Evolutionary conservation across 352 stramenopile genomes (phyloP).

Genomic region (Pythium brachiatum): DNA sequence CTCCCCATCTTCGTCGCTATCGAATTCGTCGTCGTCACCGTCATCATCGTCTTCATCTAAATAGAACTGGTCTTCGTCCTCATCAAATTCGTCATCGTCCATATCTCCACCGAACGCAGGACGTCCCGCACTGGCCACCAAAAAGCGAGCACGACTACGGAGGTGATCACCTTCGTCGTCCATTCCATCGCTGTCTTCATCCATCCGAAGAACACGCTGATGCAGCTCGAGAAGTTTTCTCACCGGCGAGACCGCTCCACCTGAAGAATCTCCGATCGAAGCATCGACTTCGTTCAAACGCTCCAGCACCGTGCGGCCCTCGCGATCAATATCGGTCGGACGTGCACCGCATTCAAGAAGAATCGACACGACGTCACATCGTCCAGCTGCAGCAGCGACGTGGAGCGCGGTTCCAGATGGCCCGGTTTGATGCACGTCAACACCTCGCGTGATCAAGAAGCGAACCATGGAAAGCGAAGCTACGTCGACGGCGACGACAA

Average conservation of each 20-base stretch:
- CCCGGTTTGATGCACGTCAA: constrained; percentile 60
- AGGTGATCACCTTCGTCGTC: constrained; percentile 30
- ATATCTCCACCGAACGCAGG: constrained; percentile 49
- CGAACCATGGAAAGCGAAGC: constrained; percentile 72
- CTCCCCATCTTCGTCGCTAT: constrained; percentile 31
- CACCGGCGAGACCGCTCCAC: constrained; percentile 35
- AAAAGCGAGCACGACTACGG: background rate
- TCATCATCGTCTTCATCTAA: constrained; percentile 60
- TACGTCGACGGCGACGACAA: constrained; percentile 59
- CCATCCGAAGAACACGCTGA: constrained; percentile 25
- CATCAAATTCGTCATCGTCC: constrained; percentile 46
- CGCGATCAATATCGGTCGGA: constrained; percentile 43
- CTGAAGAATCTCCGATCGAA: background rate
- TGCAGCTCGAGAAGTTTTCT: constrained; percentile 58
- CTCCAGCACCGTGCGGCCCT: constrained; percentile 54
- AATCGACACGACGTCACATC: constrained; percentile 77
- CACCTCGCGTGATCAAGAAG: constrained; percentile 73
- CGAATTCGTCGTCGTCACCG: constrained; percentile 20
- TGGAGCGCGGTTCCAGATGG: constrained; percentile 62
- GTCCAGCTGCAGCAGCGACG: constrained; percentile 47
- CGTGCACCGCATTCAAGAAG: constrained; percentile 74
- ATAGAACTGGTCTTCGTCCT: constrained; percentile 50
- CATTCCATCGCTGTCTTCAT: constrained; percentile 52
- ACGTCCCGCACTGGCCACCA: constrained; percentile 31
- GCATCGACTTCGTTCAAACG: constrained; percentile 27